Evolutionary conservation across 1,284 basidiomycete species (phyloP).

Genomic region (Ustilago nuda): DNA sequence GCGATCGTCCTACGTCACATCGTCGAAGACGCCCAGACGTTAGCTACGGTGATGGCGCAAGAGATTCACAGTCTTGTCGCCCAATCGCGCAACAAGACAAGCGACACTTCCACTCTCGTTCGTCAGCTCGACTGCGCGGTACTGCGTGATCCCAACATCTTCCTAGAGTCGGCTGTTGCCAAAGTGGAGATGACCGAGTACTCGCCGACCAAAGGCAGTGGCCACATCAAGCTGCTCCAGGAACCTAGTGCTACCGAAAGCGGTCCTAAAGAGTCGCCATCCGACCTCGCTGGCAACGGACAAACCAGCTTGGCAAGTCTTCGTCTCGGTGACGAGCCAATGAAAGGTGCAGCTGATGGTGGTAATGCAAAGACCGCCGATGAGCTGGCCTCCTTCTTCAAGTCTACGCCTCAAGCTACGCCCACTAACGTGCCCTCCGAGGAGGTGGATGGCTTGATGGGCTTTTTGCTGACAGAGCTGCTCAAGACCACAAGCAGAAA

Average conservation of each 20-base stretch:
- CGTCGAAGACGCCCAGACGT: conserved; percentile 79
- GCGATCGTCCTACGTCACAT: conserved; percentile 89
- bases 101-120: conserved; percentile 81
- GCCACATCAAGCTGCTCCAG: conserved; percentile 42
- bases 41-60: conserved; percentile 82
- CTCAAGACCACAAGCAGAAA: conserved; percentile 70
- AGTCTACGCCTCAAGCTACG: conserved; percentile 14
- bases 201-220: conserved; percentile 48
- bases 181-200: conserved; percentile 62
- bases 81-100: conserved; percentile 67
- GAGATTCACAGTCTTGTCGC: conserved; percentile 74
- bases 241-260: conserved; percentile 12
- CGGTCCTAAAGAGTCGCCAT: conserved; percentile 34
- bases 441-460: conserved; percentile 75
- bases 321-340: conserved; percentile 74
- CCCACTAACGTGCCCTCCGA: conserved; percentile 25
- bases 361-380: conserved; percentile 37
- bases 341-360: conserved; percentile 73
- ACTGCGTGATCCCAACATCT: conserved; percentile 81
- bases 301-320: conserved; percentile 48
- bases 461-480: conserved; percentile 80
- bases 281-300: conserved; percentile 50
- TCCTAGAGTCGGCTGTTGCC: conserved; percentile 75
- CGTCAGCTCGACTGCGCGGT: conserved; percentile 83
- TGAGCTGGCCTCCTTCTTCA: conserved; percentile 38